phyloP scores from a whole-genome alignment of 176 grass and related monocot species.

The Aegilops speltoides region DNA sequence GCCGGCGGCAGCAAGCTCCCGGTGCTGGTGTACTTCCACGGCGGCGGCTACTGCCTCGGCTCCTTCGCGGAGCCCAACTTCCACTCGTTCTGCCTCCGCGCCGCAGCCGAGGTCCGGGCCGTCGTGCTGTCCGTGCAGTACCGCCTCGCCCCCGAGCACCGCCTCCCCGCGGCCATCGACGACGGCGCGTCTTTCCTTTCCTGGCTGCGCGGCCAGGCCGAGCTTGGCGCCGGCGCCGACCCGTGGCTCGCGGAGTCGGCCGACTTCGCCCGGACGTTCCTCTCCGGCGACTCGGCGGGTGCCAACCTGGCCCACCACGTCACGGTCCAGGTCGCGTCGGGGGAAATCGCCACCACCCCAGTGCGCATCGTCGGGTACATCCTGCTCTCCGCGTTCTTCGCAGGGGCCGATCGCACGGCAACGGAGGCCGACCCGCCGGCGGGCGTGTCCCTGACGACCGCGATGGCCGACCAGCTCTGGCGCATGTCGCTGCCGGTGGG shows the following conservation, averaged over 20 bases:
- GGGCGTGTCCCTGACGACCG: conserved; percentile 29
- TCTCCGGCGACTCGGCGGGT: conserved; percentile 37
- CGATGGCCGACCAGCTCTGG: conserved; percentile 60
- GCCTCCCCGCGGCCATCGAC: conserved; percentile 47
- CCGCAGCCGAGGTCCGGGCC: conserved; percentile 17
- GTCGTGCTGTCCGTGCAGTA: conserved; percentile 58
- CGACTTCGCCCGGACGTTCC: conserved; percentile 17
- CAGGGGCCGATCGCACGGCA: conserved; percentile 21
- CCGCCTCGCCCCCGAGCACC: conserved; percentile 62
- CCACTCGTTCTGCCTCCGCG: conserved; percentile 32
- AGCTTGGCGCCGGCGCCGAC: neutral
- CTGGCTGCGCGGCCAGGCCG: conserved; percentile 30
- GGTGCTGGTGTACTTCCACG: conserved; percentile 39
- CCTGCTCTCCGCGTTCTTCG: conserved; percentile 60
- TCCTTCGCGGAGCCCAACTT: neutral
- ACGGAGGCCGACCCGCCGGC: conserved; percentile 37
- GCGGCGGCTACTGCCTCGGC: conserved; percentile 34
- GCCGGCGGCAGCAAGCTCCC: conserved; percentile 21
- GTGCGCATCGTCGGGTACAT: conserved; percentile 41
- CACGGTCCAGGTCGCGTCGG: neutral
- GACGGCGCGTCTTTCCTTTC: conserved; percentile 22
- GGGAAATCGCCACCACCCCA: neutral
- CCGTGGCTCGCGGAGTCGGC: conserved; percentile 35
- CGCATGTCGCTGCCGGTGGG: conserved; percentile 57
- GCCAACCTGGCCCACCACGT: conserved; percentile 51